phyloP scores from a whole-genome alignment of 305 asterid species.

The Plantago lanceolata region DNA sequence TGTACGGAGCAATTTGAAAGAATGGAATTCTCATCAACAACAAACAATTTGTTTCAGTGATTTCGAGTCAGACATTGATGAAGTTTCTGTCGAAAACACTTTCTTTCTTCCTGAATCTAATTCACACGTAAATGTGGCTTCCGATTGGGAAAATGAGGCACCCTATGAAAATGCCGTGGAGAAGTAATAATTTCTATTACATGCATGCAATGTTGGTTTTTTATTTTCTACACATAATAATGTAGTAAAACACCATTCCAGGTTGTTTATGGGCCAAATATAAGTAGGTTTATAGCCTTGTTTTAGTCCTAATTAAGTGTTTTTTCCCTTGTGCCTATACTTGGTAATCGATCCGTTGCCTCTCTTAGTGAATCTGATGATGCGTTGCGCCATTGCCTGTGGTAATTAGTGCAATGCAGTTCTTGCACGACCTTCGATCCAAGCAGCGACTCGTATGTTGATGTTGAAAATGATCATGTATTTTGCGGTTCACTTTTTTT shows the following conservation, averaged over 20 bases:
- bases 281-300: too few species aligned
- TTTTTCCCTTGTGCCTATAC: constrained; percentile 14
- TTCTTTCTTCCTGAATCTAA: constrained; percentile 49
- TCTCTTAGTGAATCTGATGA: constrained; percentile 86
- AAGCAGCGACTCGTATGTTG: constrained; percentile 93
- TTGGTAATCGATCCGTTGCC: constrained; percentile 61
- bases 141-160: constrained; percentile 91
- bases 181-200: constrained; percentile 46
- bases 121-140: constrained; percentile 41
- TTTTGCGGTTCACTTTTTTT: constrained; percentile 2
- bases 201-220: too few species aligned
- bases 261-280: too few species aligned
- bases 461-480: constrained; percentile 22
- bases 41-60: too few species aligned
- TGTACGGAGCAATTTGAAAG: too few species aligned
- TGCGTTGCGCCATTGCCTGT: constrained; percentile 97
- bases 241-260: too few species aligned
- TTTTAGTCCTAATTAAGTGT: not conserved
- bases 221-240: too few species aligned
- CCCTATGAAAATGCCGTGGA: constrained; percentile 91
- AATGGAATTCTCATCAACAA: too few species aligned
- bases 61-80: constrained; percentile 87
- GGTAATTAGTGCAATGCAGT: constrained; percentile 99
- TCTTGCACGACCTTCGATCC: constrained; percentile 87
- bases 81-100: constrained; percentile 46